phyloP scores from a whole-genome alignment of 1,284 basidiomycete genomes.

The Polyporus tsugae region DNA sequence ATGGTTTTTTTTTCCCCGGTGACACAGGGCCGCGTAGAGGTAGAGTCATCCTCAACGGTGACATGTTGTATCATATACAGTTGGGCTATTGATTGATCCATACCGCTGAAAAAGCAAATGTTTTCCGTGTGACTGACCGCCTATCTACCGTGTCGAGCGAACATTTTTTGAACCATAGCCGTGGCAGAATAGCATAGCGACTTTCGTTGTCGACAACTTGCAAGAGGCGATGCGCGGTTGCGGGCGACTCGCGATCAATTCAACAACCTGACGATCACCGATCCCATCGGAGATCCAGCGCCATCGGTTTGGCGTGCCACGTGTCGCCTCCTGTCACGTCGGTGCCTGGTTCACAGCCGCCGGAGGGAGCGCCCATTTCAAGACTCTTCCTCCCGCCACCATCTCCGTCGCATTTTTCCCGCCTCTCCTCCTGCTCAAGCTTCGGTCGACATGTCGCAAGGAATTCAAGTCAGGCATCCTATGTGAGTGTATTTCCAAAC shows the following conservation, averaged over 20 bases:
- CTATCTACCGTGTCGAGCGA: neutral
- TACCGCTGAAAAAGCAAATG: neutral
- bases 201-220: neutral
- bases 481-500: conserved; percentile 20
- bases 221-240: conserved; percentile 16
- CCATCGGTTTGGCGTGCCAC: neutral
- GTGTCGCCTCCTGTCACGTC: neutral
- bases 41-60: conserved; percentile 8
- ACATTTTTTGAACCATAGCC: neutral
- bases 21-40: conserved; percentile 1
- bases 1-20: neutral
- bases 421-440: neutral
- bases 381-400: conserved; percentile 10
- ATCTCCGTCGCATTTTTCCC: conserved; percentile 1
- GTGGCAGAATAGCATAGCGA: neutral
- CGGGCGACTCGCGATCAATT: conserved; percentile 20
- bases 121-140: neutral
- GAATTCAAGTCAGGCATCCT: conserved; percentile 20
- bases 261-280: conserved; percentile 26
- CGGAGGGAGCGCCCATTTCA: neutral
- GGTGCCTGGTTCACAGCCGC: conserved; percentile 6
- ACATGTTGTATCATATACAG: conserved; percentile 9
- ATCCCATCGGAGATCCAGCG: conserved; percentile 29
- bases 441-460: conserved; percentile 23
- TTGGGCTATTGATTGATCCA: neutral